Percentiles rank a stretch among this genome's conserved stretches.
phyloP scores from a whole-genome alignment of 192 early-diverging fungal species.

The Helicostylum pulchrum region DNA sequence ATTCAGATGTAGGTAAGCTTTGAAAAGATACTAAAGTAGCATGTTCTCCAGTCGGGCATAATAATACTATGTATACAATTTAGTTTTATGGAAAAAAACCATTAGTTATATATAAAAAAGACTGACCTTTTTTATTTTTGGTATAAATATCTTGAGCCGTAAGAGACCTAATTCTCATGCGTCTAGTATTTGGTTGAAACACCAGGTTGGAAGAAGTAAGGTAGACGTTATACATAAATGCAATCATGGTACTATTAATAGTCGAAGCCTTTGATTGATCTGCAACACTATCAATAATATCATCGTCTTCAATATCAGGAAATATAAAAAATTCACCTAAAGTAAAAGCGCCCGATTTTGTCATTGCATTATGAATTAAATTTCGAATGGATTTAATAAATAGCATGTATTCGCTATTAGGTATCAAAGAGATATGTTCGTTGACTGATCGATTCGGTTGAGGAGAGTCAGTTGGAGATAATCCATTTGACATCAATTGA shows the following conservation, averaged over 20 bases:
- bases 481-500: slow-evolving; percentile 7
- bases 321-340: slow-evolving; percentile 26
- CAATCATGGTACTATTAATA: slow-evolving; percentile 3
- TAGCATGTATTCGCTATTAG: slow-evolving; percentile 19
- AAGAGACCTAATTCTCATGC: slow-evolving; percentile 16
- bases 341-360: slow-evolving; percentile 6
- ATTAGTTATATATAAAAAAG: neutral
- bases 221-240: slow-evolving; percentile 20
- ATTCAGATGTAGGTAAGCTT: neutral
- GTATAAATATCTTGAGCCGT: neutral
- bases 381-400: slow-evolving; percentile 25
- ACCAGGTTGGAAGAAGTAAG: slow-evolving; percentile 20
- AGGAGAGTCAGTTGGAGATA: slow-evolving; percentile 16
- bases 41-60: slow-evolving; percentile 4
- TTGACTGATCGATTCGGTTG: neutral
- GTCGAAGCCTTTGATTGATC: neutral
- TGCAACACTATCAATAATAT: neutral
- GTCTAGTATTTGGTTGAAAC: slow-evolving; percentile 20
- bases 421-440: neutral
- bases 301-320: slow-evolving; percentile 2
- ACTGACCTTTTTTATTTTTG: slow-evolving; percentile 7
- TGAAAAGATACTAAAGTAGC: slow-evolving; percentile 1
- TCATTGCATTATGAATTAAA: slow-evolving; percentile 20
- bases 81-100: neutral
- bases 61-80: neutral